Evolutionary conservation across 768 basidiomycete species (phyloP).

Genomic region (Hygrophorus pudorinus): DNA sequence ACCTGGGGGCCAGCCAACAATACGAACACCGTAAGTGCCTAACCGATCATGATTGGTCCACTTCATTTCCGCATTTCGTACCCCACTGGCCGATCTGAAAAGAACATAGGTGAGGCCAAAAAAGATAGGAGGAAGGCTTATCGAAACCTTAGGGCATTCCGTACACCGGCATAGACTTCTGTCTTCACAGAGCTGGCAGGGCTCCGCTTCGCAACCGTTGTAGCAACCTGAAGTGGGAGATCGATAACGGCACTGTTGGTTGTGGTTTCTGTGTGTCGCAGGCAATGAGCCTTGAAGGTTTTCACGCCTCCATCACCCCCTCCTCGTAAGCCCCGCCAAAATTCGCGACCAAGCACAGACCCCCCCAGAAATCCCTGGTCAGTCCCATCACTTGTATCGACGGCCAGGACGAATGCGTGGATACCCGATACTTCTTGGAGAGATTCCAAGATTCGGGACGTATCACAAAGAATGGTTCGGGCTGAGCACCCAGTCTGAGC

Average conservation of each 20-base stretch:
- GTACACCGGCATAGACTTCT: slow-evolving; percentile 45
- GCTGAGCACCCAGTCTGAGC: slow-evolving; percentile 22
- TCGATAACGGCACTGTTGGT: slow-evolving; percentile 8
- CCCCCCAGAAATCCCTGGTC: slow-evolving; percentile 58
- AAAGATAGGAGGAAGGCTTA: slow-evolving; percentile 6
- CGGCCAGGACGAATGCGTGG: slow-evolving; percentile 54
- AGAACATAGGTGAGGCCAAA: not conserved
- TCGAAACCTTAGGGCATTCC: slow-evolving; percentile 43
- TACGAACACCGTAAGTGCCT: slow-evolving; percentile 43
- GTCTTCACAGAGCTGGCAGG: slow-evolving; percentile 35
- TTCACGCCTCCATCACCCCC: slow-evolving; percentile 51
- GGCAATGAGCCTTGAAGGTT: slow-evolving; percentile 40
- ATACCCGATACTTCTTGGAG: slow-evolving; percentile 38
- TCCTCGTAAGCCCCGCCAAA: slow-evolving; percentile 51
- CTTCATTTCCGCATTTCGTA: slow-evolving; percentile 65
- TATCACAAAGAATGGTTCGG: slow-evolving; percentile 33
- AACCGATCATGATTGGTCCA: slow-evolving; percentile 60
- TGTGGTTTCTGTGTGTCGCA: slow-evolving; percentile 17
- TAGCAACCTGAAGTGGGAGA: slow-evolving; percentile 7
- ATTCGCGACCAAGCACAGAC: slow-evolving; percentile 48
- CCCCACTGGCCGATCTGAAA: slow-evolving; percentile 41
- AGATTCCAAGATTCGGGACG: slow-evolving; percentile 46
- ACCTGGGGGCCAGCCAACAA: slow-evolving; percentile 54
- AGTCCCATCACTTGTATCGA: slow-evolving; percentile 37
- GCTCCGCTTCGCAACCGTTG: slow-evolving; percentile 16